A percentile compares a stretch with the other conserved stretches of the same genome.
These are phyloP conservation scores for Aspergillus pseudonomiae DNA, from an alignment of 2,329 filamentous ascomycete species.

Conservation along the genomic window DNA sequence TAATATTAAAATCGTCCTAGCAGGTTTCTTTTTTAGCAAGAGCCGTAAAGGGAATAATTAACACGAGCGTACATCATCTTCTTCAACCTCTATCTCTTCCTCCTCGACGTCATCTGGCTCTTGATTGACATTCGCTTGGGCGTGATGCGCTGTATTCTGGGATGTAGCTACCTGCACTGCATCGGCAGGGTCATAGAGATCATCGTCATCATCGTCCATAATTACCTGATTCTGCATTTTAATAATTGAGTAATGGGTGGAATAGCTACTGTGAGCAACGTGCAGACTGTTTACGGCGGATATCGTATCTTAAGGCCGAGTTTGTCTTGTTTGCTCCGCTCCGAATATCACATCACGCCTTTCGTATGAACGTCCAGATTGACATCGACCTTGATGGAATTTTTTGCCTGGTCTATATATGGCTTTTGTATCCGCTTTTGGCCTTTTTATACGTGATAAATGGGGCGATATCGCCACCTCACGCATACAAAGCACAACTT, in stretches of 20 bases:
- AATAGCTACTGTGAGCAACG: conserved; percentile 11
- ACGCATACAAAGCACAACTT: not conserved
- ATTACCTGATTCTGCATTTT: conserved; percentile 20
- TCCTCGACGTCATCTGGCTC: conserved; percentile 41
- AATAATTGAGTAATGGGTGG: conserved; percentile 5
- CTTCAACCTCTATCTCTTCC: conserved; percentile 48
- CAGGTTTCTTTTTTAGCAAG: not conserved
- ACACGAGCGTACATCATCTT: conserved; percentile 31
- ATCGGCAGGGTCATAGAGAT: conserved; percentile 49
- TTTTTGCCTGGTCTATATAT: not conserved
- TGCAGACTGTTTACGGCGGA: conserved; percentile 23
- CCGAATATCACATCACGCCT: not conserved
- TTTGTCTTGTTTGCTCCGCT: conserved; percentile 29
- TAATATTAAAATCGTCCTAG: conserved; percentile 54
- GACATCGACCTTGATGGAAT: not conserved
- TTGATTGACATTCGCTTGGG: conserved; percentile 32
- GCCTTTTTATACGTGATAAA: not conserved
- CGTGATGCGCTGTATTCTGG: conserved; percentile 33
- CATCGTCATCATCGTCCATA: conserved; percentile 53
- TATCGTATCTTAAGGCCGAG: conserved; percentile 14
- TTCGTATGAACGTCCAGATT: not conserved
- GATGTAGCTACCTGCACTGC: conserved; percentile 34
- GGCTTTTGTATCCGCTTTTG: not conserved
- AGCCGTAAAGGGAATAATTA: not conserved
- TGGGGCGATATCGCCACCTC: not conserved